A percentile compares a stretch with the other conserved stretches of the same genome.
phyloP scores from a whole-genome alignment of 768 basidiomycete species.

The Exsudoporus frostii region DNA sequence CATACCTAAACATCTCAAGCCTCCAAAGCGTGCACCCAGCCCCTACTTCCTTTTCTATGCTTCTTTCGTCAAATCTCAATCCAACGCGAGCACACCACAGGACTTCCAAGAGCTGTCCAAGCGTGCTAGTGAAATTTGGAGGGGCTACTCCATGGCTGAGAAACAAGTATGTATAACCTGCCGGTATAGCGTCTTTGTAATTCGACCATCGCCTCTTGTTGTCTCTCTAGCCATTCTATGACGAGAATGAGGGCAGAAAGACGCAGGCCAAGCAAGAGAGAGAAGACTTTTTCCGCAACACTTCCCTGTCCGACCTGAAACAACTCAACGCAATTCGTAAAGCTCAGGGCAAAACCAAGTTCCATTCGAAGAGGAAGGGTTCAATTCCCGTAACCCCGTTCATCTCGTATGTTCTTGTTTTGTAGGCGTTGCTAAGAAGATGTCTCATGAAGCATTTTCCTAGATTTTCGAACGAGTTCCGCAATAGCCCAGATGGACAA shows the following conservation, averaged over 20 bases:
- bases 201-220: not conserved
- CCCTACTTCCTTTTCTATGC: constrained; percentile 26
- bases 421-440: not conserved
- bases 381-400: constrained; percentile 14
- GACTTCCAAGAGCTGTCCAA: constrained; percentile 8
- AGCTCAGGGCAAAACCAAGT: constrained; percentile 23
- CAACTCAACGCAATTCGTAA: constrained; percentile 34
- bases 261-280: constrained; percentile 18
- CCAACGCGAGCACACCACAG: not conserved
- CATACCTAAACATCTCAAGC: constrained; percentile 15
- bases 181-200: not conserved
- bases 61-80: constrained; percentile 12
- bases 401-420: constrained; percentile 21
- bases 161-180: constrained; percentile 32
- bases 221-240: constrained; percentile 25
- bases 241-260: constrained; percentile 17
- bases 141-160: constrained; percentile 29
- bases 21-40: constrained; percentile 28
- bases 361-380: not conserved
- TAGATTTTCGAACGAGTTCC: constrained; percentile 25
- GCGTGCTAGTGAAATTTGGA: constrained; percentile 31
- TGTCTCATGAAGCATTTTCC: not conserved
- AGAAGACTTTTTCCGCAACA: constrained; percentile 28
- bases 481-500: constrained; percentile 12
- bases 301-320: constrained; percentile 18